These are phyloP conservation scores for Cystofilobasidium ferigula DNA, from an alignment of 768 basidiomycete species.

Conservation along the genomic window DNA sequence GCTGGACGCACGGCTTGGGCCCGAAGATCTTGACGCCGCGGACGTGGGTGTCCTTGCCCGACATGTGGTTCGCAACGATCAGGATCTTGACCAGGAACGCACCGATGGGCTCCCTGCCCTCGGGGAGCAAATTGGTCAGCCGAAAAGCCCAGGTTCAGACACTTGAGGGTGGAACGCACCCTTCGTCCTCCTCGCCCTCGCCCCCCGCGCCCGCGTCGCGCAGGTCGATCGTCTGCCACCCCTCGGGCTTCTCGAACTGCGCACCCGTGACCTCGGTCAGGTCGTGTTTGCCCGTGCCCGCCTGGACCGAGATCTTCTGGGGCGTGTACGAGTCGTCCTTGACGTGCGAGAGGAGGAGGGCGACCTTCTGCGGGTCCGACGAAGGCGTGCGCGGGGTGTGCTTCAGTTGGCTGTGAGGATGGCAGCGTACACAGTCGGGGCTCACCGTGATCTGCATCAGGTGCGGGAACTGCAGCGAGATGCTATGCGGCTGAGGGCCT, in stretches of 20 bases:
- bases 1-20: constrained; percentile 38
- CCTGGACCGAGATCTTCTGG: constrained; percentile 74
- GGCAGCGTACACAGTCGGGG: constrained; percentile 9
- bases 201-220: constrained; percentile 48
- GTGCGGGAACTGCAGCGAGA: constrained; percentile 83
- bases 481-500: constrained; percentile 92
- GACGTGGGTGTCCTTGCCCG: constrained; percentile 97
- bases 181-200: constrained; percentile 52
- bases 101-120: constrained; percentile 63
- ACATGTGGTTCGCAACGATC: constrained; percentile 87
- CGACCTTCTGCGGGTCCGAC: constrained; percentile 56
- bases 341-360: constrained; percentile 53
- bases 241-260: constrained; percentile 70
- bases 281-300: constrained; percentile 82
- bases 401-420: not conserved
- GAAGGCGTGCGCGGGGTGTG: too few relatives aligned
- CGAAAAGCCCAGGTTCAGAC: too few relatives aligned
- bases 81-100: constrained; percentile 85
- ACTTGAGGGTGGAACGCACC: constrained; percentile 53
- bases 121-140: not conserved
- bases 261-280: constrained; percentile 63
- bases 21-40: constrained; percentile 81
- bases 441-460: constrained; percentile 76
- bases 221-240: constrained; percentile 82
- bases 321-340: constrained; percentile 97